Evolutionary conservation across 306 rosid genomes (phyloP).

Genomic region (Vigna unguiculata): DNA sequence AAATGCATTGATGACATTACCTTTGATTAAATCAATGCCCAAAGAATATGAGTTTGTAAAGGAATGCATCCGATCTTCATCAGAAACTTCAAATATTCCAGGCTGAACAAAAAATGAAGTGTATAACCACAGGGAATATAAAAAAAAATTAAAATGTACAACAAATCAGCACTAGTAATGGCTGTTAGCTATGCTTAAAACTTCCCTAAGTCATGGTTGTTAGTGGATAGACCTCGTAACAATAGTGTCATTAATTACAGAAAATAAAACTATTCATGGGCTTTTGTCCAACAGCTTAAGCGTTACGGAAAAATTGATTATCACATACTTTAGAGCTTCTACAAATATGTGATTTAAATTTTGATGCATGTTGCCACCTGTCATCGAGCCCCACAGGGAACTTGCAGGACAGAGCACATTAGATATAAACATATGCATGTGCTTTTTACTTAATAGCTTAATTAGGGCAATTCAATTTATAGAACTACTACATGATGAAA

Average conservation of each 20-base stretch:
- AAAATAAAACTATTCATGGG: background rate
- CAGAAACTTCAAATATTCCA: conserved; percentile 59
- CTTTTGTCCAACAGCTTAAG: background rate
- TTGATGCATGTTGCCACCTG: background rate
- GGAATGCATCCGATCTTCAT: conserved; percentile 65
- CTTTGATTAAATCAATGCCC: conserved; percentile 70
- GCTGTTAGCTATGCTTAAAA: background rate
- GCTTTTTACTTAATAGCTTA: background rate
- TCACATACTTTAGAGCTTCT: background rate
- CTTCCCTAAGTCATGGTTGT: no score
- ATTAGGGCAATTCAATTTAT: no score
- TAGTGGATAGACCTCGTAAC: background rate
- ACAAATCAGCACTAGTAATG: background rate
- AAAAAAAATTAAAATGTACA: conserved; percentile 11
- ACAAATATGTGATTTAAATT: background rate
- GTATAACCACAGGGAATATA: background rate
- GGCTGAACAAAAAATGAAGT: conserved; percentile 59
- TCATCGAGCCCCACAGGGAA: background rate
- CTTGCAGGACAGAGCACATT: background rate
- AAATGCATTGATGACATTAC: conserved; percentile 42
- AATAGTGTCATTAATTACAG: background rate
- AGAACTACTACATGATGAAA: no score
- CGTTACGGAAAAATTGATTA: background rate
- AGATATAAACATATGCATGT: background rate
- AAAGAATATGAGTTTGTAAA: conserved; percentile 70